Base-by-base conservation (phyloP, 176 grass and related monocot species). In the Musa troglodytarum region DNA sequence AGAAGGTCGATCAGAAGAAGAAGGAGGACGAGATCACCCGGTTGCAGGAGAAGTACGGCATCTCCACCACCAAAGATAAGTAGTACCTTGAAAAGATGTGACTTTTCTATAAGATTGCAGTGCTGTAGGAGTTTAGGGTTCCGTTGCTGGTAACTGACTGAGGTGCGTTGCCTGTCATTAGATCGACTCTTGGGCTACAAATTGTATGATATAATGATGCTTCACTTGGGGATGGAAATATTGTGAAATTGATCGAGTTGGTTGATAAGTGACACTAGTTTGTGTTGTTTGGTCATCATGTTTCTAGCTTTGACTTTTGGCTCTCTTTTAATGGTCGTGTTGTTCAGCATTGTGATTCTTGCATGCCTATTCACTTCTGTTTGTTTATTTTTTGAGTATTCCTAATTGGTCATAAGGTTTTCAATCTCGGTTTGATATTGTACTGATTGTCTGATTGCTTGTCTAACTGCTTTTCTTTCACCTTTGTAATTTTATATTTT, bases 21-120 rank as follows among this genome's bases (percentile, higher is more conserved):
- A 91, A 94, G 82, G 95, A 99, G 81, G 90, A 99, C 8, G 95
- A 99, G 82, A 83, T 99, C 79, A 85, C 85, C 8, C 82, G 81
- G 59, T 82, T 99, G 84, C 86, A 94, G 81, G 90, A 99, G 90
- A 94, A 91, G 86, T 99, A 99, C 65, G 95, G 95, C 14, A 9
- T 99, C 15, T 81, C 82, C 49, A 11, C 83, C 54, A 28, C 83
- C 55, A 81, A 81, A 81, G 83, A 85, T 81, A 85, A 85, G 83
- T 85, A 75, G 76, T 10, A 25, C 6, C 28, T 25, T 14, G 19
- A 24, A 70, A 70, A 43, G 49, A 16, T 8, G 11, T 51, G n/a
- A 70, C 8, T 25, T 50, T 70, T 65, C 22, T 23, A 9, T 34
- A 34, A 0, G 29, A 34, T 34, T 34, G 5, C 29, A 34, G 3